These are phyloP conservation scores for Teratosphaeria destructans DNA, from an alignment of 2,329 filamentous ascomycete species.

Conservation along the genomic window DNA sequence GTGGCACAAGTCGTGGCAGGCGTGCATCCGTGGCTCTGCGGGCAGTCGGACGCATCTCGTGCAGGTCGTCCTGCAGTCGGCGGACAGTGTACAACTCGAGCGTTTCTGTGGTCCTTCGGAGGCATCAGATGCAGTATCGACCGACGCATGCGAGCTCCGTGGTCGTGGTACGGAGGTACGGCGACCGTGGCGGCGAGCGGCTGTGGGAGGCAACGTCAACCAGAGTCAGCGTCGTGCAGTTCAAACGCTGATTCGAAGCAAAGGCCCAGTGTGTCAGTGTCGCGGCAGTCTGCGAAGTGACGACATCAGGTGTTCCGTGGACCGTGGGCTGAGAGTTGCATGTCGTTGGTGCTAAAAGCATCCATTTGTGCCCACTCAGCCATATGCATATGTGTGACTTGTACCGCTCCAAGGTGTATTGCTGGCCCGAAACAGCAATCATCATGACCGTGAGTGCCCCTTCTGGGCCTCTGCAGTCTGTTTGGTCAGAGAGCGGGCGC, in stretches of 20 bases:
- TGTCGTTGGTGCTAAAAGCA: neutral
- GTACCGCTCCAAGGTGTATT: neutral
- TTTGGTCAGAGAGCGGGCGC: neutral
- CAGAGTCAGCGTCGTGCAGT: conserved; percentile 1
- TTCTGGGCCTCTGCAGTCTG: neutral
- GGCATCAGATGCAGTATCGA: neutral
- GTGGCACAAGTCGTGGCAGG: neutral
- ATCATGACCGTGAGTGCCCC: neutral
- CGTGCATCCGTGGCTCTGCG: neutral
- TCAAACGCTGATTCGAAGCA: neutral
- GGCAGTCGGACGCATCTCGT: neutral
- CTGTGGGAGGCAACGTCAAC: neutral
- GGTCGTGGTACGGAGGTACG: neutral
- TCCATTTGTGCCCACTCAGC: neutral
- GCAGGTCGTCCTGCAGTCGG: neutral
- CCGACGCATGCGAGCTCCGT: neutral
- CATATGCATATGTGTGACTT: neutral
- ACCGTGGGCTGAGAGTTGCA: conserved; percentile 5
- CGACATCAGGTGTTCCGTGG: conserved; percentile 3
- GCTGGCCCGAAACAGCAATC: neutral
- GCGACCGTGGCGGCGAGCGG: neutral
- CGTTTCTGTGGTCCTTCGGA: neutral
- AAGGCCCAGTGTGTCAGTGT: conserved; percentile 4
- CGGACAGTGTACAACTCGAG: neutral
- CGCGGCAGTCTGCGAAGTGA: neutral